These are phyloP conservation scores for Cryptococcus sp. DNA, from an alignment of 1,284 basidiomycete genomes.

Conservation along the genomic window DNA sequence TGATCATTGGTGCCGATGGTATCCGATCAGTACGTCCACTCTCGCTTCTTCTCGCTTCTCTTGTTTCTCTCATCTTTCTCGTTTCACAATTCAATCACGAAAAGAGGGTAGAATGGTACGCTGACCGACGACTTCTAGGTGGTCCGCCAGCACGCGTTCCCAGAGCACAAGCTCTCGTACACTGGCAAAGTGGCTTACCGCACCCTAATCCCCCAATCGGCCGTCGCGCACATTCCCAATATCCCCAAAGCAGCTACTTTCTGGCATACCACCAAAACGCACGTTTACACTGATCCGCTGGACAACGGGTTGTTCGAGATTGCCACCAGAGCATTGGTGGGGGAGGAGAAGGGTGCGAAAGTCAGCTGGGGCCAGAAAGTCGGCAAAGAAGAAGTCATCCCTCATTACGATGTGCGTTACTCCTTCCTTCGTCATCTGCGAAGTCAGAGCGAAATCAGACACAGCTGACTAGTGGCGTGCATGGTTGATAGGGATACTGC, in stretches of 20 bases:
- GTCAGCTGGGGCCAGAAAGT: slow-evolving; percentile 33
- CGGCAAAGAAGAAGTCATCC: slow-evolving; percentile 14
- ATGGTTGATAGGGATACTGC: slow-evolving; percentile 16
- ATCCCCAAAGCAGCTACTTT: slow-evolving; percentile 25
- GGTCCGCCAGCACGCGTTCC: slow-evolving; percentile 33
- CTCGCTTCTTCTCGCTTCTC: neutral
- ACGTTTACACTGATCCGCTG: slow-evolving; percentile 35
- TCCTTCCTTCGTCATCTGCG: no score
- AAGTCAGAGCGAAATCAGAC: neutral
- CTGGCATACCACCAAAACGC: slow-evolving; percentile 34
- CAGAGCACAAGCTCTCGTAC: slow-evolving; percentile 32
- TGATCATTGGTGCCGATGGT: slow-evolving; percentile 42
- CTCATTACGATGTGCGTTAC: slow-evolving; percentile 23
- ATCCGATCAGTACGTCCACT: slow-evolving; percentile 32
- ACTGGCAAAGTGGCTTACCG: slow-evolving; percentile 39
- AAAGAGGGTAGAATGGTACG: neutral
- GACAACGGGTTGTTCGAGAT: slow-evolving; percentile 33
- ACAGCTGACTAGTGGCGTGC: neutral
- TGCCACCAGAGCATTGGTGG: slow-evolving; percentile 25
- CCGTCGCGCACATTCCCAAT: slow-evolving; percentile 27
- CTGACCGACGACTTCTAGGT: slow-evolving; percentile 12
- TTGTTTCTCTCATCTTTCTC: neutral
- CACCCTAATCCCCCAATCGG: slow-evolving; percentile 28
- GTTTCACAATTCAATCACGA: no score
- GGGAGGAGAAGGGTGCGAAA: slow-evolving; percentile 24